phyloP scores from a whole-genome alignment of 192 early-diverging fungal species.

The Coemansia sp. region DNA sequence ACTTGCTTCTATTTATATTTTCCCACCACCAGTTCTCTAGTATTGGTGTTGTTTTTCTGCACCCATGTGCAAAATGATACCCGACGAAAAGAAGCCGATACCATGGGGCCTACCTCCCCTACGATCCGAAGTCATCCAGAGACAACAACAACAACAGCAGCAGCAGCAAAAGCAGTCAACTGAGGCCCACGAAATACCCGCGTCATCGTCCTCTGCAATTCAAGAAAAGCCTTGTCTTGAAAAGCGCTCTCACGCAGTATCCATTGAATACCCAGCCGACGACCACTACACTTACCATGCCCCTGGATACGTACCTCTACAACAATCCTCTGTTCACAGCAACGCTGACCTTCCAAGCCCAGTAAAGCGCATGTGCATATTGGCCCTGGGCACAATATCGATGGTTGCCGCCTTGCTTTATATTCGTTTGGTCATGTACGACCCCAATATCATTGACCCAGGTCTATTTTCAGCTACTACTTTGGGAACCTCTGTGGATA shows the following conservation, averaged over 20 bases:
- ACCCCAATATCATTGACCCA: constrained; percentile 17
- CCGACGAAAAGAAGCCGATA: constrained; percentile 45
- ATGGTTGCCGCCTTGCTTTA: constrained; percentile 10
- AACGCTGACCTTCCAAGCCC: constrained; percentile 5
- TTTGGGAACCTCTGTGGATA: constrained; percentile 9
- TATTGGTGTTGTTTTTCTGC: too few relatives aligned
- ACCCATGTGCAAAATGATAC: constrained; percentile 31
- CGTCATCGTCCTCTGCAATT: background rate
- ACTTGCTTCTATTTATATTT: background rate
- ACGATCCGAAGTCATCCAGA: constrained; percentile 19
- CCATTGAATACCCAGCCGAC: background rate
- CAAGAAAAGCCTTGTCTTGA: too few relatives aligned
- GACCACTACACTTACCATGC: background rate
- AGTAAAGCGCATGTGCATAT: constrained; percentile 15
- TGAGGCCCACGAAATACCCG: too few relatives aligned
- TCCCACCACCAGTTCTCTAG: too few relatives aligned
- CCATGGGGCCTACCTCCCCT: constrained; percentile 48
- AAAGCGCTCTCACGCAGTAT: background rate
- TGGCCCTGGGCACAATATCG: constrained; percentile 7
- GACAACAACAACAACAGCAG: constrained; percentile 1
- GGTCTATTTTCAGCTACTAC: constrained; percentile 18
- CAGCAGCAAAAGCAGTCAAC: too few relatives aligned
- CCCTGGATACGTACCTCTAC: too few relatives aligned
- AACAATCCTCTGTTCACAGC: background rate
- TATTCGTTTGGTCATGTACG: constrained; percentile 9